Base-by-base conservation (phyloP, 371 early-diverging fungal genomes). In the Fennellomyces sp. region DNA sequence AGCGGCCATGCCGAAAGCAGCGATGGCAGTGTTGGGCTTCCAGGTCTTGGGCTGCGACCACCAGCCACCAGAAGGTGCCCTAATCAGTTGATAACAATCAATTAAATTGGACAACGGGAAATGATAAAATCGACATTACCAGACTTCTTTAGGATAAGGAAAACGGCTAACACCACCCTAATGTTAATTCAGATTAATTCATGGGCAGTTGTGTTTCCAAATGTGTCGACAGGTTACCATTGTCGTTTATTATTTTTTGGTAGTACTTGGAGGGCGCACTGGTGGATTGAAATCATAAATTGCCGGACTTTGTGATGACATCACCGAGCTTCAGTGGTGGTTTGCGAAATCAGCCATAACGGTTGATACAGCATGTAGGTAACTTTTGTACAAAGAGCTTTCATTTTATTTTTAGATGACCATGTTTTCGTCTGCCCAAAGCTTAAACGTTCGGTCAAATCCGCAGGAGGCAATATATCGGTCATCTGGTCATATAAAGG, bases 371-470 rank as follows among this genome's bases (percentile, higher is more conserved):
- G n/a, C n/a, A n/a, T n/a, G n/a, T n/a, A n/a, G n/a, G n/a, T n/a
- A n/a, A n/a, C n/a, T n/a, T 33, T 26, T 49, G 49, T 49, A 25
- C 21, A 23, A 10, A 23, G n/a, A 26, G 17, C 26, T 27, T 52
- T 52, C n/a, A n/a, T n/a, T 8, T 33, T 33, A 33, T 31, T 36
- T 60, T 52, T 76, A 81, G 36, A 81, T 35, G n/a, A 72, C 59
- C 28, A 80, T 45, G 58, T 75, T 75, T 56, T 88, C 88, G 57
- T 82, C 73, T 25, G 86, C 84, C 91, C 92, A 97, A 5, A 98
- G 78, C 66, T 98, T 98, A 70, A 97, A 97, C 2, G 97, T 96
- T 29, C 96, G 87, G 72, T 98, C 98, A 65, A 86, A 96, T 5
- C 93, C 92, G 47, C 91, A 79, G 0, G 96, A 93, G 2, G 88